phyloP scores from a whole-genome alignment of 768 basidiomycete genomes.

The Serendipita vermifera region DNA sequence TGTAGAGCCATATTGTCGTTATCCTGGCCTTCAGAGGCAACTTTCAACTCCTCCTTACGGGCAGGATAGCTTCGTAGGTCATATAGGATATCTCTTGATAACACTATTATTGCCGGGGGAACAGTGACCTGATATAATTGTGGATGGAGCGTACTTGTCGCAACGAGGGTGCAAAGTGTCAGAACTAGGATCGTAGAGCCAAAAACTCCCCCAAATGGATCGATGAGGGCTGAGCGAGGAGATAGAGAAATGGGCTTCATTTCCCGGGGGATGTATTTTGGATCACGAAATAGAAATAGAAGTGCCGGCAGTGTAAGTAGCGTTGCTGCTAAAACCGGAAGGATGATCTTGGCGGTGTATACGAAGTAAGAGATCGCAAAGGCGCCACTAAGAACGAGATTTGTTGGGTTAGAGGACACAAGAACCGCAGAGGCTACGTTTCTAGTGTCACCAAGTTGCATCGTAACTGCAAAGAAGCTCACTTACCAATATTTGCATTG shows the following conservation, averaged over 20 bases:
- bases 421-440: constrained; percentile 47
- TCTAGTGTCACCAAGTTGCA: constrained; percentile 50
- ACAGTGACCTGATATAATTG: constrained; percentile 78
- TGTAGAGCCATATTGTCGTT: too few relatives aligned
- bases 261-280: constrained; percentile 40
- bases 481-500: constrained; percentile 21
- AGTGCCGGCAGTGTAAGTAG: constrained; percentile 48
- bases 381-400: constrained; percentile 82
- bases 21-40: background rate
- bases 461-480: background rate
- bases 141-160: constrained; percentile 59
- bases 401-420: constrained; percentile 88
- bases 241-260: constrained; percentile 23
- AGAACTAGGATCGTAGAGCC: constrained; percentile 52
- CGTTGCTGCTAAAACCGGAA: constrained; percentile 62
- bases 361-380: constrained; percentile 63
- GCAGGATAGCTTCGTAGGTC: constrained; percentile 17
- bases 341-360: constrained; percentile 70
- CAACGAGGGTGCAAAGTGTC: constrained; percentile 62
- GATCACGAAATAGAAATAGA: constrained; percentile 40
- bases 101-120: constrained; percentile 64
- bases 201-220: constrained; percentile 60
- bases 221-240: constrained; percentile 51
- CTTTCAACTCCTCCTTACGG: too few relatives aligned
- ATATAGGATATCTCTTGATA: constrained; percentile 45